These are phyloP conservation scores for Hypoxylon sp. DNA, from an alignment of 2,329 filamentous ascomycete species.

Conservation along the genomic window DNA sequence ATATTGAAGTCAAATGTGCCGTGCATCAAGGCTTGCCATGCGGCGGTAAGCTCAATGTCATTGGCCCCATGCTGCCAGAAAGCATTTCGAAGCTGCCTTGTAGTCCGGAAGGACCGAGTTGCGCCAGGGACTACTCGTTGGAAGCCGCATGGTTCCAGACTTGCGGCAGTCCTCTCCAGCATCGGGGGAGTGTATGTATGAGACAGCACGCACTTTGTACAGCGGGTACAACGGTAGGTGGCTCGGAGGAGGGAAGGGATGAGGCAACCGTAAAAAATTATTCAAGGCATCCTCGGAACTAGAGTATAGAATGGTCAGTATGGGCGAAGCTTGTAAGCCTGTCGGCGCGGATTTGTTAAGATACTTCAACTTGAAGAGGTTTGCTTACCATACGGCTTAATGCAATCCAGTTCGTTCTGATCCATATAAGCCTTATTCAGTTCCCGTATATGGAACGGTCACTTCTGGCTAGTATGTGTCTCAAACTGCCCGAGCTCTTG, in stretches of 20 bases:
- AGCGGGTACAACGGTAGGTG: conserved; percentile 15
- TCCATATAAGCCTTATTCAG: not conserved
- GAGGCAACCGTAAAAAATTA: not conserved
- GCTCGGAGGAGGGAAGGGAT: conserved; percentile 7
- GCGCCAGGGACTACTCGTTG: conserved; percentile 65
- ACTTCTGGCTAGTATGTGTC: not conserved
- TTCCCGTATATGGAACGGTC: not conserved
- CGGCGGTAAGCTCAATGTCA: conserved; percentile 63
- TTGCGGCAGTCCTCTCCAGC: conserved; percentile 71
- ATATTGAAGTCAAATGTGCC: conserved; percentile 49
- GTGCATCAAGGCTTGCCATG: conserved; percentile 59
- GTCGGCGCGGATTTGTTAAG: conserved; percentile 10
- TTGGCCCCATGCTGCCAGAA: conserved; percentile 71
- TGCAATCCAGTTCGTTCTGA: not conserved
- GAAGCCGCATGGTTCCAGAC: conserved; percentile 70
- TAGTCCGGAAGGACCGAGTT: conserved; percentile 57
- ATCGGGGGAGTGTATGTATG: conserved; percentile 57
- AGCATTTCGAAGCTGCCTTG: conserved; percentile 62
- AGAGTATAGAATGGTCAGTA: conserved; percentile 2
- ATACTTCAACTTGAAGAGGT: not conserved
- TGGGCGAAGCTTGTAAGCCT: not conserved
- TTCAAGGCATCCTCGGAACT: conserved; percentile 33
- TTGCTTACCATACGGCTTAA: not conserved
- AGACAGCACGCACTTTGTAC: conserved; percentile 25
- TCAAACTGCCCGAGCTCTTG: not conserved